These are phyloP conservation scores for Lepidium aucheri DNA, from an alignment of 345 rosid species.

Conservation along the genomic window DNA sequence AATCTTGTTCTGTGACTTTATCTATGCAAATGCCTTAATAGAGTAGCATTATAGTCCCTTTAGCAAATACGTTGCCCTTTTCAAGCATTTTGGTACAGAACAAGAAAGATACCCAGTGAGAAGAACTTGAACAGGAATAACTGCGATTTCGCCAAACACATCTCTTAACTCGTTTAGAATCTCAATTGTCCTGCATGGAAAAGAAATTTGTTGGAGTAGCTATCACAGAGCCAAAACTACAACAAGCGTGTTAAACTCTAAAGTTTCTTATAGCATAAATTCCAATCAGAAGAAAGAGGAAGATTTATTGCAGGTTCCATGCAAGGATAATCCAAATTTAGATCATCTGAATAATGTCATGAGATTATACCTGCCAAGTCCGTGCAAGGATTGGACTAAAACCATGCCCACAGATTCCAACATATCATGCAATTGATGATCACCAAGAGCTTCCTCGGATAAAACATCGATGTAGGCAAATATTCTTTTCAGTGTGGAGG, in stretches of 20 bases:
- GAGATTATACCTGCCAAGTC: constrained; percentile 46
- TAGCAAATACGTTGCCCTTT: neutral
- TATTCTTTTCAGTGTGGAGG: constrained; percentile 40
- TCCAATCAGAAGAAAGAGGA: neutral
- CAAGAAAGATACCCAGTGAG: constrained; percentile 47
- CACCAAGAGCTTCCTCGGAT: constrained; percentile 17
- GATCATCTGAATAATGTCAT: neutral
- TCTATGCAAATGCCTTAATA: neutral
- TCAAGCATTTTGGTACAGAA: neutral
- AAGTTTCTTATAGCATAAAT: neutral
- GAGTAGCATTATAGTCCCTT: neutral
- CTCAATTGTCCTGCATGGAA: constrained; percentile 47
- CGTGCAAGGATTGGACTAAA: constrained; percentile 66
- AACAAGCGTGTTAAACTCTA: neutral
- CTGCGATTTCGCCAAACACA: constrained; percentile 39
- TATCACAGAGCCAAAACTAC: neutral
- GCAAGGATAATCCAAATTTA: neutral
- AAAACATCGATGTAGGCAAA: neutral
- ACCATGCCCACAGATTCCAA: constrained; percentile 75
- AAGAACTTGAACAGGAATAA: constrained; percentile 71
- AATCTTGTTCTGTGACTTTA: neutral
- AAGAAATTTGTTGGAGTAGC: neutral
- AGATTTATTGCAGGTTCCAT: neutral
- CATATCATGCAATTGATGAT: constrained; percentile 34
- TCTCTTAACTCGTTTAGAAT: constrained; percentile 49